Conservation (phyloP, 108 stramenopile genomes). For the Hondaea fermentalgiana region DNA sequence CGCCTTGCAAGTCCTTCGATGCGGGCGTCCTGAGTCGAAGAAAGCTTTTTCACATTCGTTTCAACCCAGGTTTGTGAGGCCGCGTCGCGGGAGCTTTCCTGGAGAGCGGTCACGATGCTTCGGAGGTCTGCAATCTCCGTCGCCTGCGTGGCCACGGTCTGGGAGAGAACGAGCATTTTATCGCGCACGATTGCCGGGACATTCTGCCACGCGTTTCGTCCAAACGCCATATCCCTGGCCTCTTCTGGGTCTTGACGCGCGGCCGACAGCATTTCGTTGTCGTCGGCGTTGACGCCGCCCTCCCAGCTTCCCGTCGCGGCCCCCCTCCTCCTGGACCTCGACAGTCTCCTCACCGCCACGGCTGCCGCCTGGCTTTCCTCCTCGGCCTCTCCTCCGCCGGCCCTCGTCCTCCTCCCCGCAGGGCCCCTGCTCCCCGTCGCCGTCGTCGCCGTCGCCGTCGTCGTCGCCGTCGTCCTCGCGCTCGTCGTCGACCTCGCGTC, state of each 20-base stretch:
- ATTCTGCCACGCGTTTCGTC: neutral
- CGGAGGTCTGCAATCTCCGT: neutral
- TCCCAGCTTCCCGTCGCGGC: neutral
- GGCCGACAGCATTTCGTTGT: neutral
- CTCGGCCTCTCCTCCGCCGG: too few relatives aligned
- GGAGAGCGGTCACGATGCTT: neutral
- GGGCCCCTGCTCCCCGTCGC: too few relatives aligned
- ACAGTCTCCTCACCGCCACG: too few relatives aligned
- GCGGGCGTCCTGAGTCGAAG: neutral
- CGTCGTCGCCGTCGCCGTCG: too few relatives aligned
- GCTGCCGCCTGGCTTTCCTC: too few relatives aligned
- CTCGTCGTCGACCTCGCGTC: neutral
- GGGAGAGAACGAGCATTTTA: neutral
- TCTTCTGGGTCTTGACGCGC: neutral
- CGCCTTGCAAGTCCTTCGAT: neutral
- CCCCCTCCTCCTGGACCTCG: too few relatives aligned
- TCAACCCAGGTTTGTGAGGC: neutral
- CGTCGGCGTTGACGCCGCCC: neutral
- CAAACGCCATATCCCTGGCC: neutral
- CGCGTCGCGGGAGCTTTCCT: neutral
- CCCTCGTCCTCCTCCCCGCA: too few relatives aligned
- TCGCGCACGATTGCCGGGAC: neutral
- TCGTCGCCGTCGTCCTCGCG: too few relatives aligned
- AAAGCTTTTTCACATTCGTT: neutral
- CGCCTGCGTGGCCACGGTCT: neutral